Percentiles rank a stretch among this genome's conserved stretches.
Evolutionary conservation across 306 rosid genomes (phyloP).

Genomic region (Citrullus colocynthis): DNA sequence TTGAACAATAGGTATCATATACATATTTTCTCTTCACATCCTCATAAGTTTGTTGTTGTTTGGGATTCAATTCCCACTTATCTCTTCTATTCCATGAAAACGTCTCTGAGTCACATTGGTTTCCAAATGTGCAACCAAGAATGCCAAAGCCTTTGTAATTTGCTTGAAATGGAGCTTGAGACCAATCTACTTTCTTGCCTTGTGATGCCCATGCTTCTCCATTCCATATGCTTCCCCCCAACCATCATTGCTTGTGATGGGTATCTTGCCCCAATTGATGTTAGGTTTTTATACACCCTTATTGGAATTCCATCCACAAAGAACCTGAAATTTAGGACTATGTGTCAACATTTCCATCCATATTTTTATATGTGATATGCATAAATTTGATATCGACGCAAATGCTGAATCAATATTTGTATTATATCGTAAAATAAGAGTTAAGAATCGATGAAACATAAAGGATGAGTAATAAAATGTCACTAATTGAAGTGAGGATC

Average conservation of each 20-base stretch:
- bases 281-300: slow-evolving; percentile 10
- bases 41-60: not conserved
- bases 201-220: slow-evolving; percentile 14
- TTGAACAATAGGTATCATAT: slow-evolving; percentile 11
- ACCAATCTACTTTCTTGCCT: slow-evolving; percentile 12
- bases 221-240: slow-evolving; percentile 16
- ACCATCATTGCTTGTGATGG: slow-evolving; percentile 11
- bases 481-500: too few species aligned
- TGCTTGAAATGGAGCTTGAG: slow-evolving; percentile 13
- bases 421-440: too few species aligned
- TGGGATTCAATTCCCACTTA: not conserved
- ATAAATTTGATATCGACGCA: too few species aligned
- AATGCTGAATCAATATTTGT: too few species aligned
- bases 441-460: too few species aligned
- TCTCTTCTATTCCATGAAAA: slow-evolving; percentile 4
- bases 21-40: not conserved
- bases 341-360: too few species aligned
- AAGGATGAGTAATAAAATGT: too few species aligned
- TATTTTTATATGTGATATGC: too few species aligned
- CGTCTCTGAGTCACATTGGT: not conserved
- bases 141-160: slow-evolving; percentile 4
- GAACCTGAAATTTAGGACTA: not conserved
- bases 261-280: not conserved
- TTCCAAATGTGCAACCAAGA: not conserved
- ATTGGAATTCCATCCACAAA: slow-evolving; percentile 13